Base-by-base conservation (phyloP, 225 moss, liverwort and hornwort species). In the Pseudoscleropodium purum region DNA sequence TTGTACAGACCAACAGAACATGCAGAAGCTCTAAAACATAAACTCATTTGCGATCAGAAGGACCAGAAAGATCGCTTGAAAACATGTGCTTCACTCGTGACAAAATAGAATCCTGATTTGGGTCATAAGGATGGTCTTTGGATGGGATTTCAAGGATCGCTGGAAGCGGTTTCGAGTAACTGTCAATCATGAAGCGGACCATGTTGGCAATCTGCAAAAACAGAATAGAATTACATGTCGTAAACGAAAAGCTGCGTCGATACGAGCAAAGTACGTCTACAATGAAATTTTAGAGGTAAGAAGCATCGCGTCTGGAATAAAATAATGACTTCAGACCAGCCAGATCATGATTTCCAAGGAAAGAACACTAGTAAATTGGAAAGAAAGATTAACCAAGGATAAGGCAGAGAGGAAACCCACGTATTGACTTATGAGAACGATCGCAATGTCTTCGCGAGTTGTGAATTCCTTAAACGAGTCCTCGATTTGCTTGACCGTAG, bases 401-500 rank as follows among this genome's bases (percentile, higher is more conserved):
- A 26, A 60, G 30, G 69, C 7, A 83, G 62, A 81, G 24, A n/a
- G 37, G 57, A 81, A 54, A 91, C 97, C 90, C 75, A 97, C 97
- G 64, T 98, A 96, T 95, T 98, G 97, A 91, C 96, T 98, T 90
- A 98, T 93, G 49, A 98, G 96, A 67, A 98, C 92, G 54, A 98
- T 96, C 51, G 97, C 95, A 91, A 98, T 87, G 86, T 98, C 97
- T 64, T 96, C 96, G 87, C 96, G 94, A 75, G 67, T 93, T 77
- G 96, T 98, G 86, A 96, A 98, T 85, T 96, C 97, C 93, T 98
- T 98, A 80, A 98, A 98, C 18, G 96, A 92, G 62, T 98, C 97
- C 87, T 98, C 97, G 82, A 98, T 98, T 57, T 95, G 94, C 93
- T 98, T 98, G 87, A 95, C 92, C 10, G 96, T 89, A 70, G 97